Evolutionary conservation across 2,329 filamentous ascomycete genomes (phyloP).

Genomic region (Apiospora kogelbergensis): DNA sequence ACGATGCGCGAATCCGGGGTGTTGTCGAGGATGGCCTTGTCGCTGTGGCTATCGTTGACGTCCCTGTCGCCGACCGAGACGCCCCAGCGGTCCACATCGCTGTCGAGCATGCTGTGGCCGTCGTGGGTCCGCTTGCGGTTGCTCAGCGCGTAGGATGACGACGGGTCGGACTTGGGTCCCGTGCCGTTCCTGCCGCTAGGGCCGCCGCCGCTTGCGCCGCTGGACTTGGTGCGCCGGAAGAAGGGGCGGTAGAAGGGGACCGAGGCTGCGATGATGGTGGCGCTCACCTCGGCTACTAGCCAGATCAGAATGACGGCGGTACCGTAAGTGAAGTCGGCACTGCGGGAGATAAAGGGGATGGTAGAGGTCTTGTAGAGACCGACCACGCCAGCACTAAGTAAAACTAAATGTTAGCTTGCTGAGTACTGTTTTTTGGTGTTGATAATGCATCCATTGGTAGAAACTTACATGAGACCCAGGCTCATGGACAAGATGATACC

Average conservation of each 20-base stretch:
- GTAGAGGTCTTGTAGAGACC: conserved; percentile 12
- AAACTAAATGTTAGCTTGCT: not conserved
- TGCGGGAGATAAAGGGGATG: conserved; percentile 4
- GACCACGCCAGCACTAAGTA: conserved; percentile 5
- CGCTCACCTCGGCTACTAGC: conserved; percentile 12
- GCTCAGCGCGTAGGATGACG: not conserved
- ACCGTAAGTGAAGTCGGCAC: conserved; percentile 11
- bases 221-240: not conserved
- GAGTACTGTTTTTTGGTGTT: no score
- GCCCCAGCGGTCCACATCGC: not conserved
- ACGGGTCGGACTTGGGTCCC: not conserved
- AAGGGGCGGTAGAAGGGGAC: conserved; percentile 13
- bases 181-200: not conserved
- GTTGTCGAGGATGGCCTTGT: not conserved
- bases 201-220: not conserved
- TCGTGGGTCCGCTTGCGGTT: not conserved
- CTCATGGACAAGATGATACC: conserved; percentile 12
- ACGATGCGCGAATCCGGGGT: not conserved
- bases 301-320: conserved; percentile 11
- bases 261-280: conserved; percentile 11
- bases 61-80: not conserved
- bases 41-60: not conserved
- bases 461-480: conserved; percentile 8
- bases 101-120: not conserved
- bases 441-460: no score